These are phyloP conservation scores for Botryotinia calthae DNA, from an alignment of 2,329 filamentous ascomycete species.

Conservation along the genomic window DNA sequence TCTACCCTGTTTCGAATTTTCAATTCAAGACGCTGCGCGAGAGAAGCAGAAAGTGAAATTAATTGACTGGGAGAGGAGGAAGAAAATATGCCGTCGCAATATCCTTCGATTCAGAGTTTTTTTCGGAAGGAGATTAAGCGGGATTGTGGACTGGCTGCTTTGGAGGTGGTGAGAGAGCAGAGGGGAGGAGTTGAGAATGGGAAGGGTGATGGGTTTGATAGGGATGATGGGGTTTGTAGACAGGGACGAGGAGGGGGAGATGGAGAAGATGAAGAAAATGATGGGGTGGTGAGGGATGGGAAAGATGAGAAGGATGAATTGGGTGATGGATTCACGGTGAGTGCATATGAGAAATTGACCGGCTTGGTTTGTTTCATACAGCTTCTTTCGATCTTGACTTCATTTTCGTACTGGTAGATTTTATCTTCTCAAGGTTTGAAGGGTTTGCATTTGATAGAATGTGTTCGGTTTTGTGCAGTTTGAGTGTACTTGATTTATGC, in stretches of 20 bases:
- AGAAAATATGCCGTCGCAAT: slow-evolving; percentile 12
- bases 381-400: fast-evolving
- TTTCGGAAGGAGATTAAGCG: slow-evolving; percentile 29
- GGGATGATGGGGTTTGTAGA: too few species aligned
- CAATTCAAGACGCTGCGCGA: too few species aligned
- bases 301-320: background rate
- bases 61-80: background rate
- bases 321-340: slow-evolving; percentile 1
- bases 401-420: background rate
- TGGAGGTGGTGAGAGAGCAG: background rate
- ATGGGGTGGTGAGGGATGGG: background rate
- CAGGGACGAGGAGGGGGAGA: too few species aligned
- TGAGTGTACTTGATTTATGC: fast-evolving
- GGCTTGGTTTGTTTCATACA: background rate
- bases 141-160: background rate
- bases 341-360: background rate
- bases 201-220: background rate
- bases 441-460: background rate
- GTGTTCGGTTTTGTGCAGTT: background rate
- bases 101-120: slow-evolving; percentile 37
- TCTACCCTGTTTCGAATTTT: too few species aligned
- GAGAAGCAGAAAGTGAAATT: too few species aligned
- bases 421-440: background rate
- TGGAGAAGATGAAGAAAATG: background rate
- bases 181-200: background rate